Evolutionary conservation across 768 basidiomycete genomes (phyloP).

Genomic region (Cubamyces sp.): DNA sequence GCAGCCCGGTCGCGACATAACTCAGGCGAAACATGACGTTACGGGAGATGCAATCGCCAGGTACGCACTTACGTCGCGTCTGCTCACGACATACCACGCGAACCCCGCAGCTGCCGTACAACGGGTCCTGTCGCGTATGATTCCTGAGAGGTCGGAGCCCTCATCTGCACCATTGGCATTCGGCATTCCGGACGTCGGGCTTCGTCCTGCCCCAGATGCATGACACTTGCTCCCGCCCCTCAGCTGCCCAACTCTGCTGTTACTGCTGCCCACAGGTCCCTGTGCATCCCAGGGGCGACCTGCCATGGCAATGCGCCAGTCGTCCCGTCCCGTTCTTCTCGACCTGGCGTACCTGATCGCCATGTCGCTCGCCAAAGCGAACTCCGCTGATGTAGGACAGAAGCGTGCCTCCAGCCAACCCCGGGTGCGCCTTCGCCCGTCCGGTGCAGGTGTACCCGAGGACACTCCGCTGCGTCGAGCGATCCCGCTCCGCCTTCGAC

Average conservation of each 20-base stretch:
- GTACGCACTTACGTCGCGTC: background rate
- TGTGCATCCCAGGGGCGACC: background rate
- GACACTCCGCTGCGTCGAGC: too few relatives aligned
- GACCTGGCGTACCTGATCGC: slow-evolving; percentile 1
- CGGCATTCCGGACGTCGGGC: too few relatives aligned
- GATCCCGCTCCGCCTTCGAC: too few relatives aligned
- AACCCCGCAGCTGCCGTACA: background rate
- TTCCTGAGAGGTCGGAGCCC: slow-evolving; percentile 3
- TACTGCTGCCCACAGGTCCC: background rate
- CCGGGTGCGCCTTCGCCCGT: slow-evolving; percentile 1
- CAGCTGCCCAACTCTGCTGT: background rate
- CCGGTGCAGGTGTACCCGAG: background rate
- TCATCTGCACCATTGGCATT: background rate
- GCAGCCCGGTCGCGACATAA: too few relatives aligned
- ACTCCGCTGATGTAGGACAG: slow-evolving; percentile 18
- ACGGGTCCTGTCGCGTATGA: background rate
- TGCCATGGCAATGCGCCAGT: slow-evolving; percentile 4
- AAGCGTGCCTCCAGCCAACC: background rate
- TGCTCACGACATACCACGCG: background rate
- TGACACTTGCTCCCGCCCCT: too few relatives aligned
- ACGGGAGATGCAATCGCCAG: background rate
- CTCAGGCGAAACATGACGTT: too few relatives aligned
- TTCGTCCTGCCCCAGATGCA: too few relatives aligned
- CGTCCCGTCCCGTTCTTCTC: background rate
- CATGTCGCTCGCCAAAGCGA: background rate